Conservation (phyloP, 192 early-diverging fungal genomes). For the Linnemannia zychae region DNA sequence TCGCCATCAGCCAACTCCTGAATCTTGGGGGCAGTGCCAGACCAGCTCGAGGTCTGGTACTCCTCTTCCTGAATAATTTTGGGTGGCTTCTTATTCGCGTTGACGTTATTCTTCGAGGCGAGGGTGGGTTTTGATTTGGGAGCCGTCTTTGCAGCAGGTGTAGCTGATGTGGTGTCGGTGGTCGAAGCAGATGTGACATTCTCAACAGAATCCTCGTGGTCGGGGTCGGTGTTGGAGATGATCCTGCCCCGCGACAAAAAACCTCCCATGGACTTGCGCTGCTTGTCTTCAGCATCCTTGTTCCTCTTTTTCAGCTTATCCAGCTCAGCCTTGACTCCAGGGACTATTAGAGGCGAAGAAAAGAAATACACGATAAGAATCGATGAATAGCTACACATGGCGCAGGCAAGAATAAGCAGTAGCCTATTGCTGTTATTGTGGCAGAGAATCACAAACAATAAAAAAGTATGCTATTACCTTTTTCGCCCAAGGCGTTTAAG, state of each 20-base stretch:
- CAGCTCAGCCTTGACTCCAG: conserved; percentile 54
- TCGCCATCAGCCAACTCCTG: conserved; percentile 51
- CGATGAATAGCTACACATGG: neutral
- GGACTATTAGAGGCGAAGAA: conserved; percentile 22
- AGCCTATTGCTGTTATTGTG: neutral
- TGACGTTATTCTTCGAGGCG: conserved; percentile 19
- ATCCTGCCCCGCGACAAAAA: conserved; percentile 56
- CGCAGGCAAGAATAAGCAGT: neutral
- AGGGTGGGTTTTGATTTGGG: conserved; percentile 45
- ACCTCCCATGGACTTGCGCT: conserved; percentile 56
- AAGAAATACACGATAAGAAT: neutral
- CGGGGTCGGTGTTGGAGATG: conserved; percentile 42
- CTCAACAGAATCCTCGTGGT: neutral
- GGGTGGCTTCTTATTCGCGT: conserved; percentile 21
- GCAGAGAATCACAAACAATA: too few relatives aligned
- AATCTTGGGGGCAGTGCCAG: conserved; percentile 52
- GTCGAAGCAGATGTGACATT: conserved; percentile 4
- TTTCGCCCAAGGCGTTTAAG: conserved; percentile 46
- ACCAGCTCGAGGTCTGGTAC: conserved; percentile 40
- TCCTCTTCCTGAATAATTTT: conserved; percentile 32
- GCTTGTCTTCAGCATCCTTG: conserved; percentile 57
- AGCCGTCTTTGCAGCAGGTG: conserved; percentile 13
- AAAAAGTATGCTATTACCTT: conserved; percentile 20
- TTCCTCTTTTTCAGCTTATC: conserved; percentile 42
- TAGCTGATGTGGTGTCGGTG: neutral